Conservation (phyloP, 257 asterid species). For the Gentiana dahurica region DNA sequence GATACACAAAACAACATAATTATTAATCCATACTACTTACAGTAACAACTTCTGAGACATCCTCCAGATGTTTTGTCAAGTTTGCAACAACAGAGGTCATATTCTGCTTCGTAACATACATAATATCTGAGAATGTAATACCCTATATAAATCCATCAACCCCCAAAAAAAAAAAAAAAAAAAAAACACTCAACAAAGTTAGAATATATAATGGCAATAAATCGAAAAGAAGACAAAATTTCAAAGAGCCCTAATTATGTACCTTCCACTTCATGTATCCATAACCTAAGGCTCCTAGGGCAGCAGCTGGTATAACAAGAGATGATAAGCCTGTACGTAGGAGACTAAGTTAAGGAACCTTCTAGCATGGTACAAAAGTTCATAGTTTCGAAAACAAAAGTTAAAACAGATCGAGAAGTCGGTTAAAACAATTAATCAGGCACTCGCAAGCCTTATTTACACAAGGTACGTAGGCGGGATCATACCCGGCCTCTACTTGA, state of each 20-base stretch:
- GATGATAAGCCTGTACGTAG: constrained; percentile 43
- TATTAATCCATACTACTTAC: constrained; percentile 27
- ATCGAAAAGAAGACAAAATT: background rate
- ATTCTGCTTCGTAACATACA: constrained; percentile 81
- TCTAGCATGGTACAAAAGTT: too few relatives aligned
- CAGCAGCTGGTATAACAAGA: constrained; percentile 60
- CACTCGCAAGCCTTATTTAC: too few relatives aligned
- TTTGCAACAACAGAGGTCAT: constrained; percentile 81
- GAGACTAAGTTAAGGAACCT: background rate
- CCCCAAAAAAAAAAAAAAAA: constrained; percentile 5
- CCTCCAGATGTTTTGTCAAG: constrained; percentile 76
- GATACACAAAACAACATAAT: too few relatives aligned
- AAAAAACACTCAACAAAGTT: too few relatives aligned
- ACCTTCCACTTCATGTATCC: constrained; percentile 99
- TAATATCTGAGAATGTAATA: constrained; percentile 74
- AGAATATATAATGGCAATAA: background rate
- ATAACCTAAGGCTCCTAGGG: constrained; percentile 78
- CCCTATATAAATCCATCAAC: constrained; percentile 33
- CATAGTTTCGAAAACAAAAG: background rate
- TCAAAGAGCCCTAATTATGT: constrained; percentile 6
- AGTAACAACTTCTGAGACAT: constrained; percentile 76
- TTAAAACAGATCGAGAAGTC: background rate
- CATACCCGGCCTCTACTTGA: background rate
- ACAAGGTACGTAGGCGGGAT: too few relatives aligned
- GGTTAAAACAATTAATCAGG: too few relatives aligned